Percentiles rank a stretch among this genome's conserved stretches.
These are phyloP conservation scores for Trichoderma gamsii DNA, from an alignment of 495 filamentous ascomycete species.

Conservation along the genomic window DNA sequence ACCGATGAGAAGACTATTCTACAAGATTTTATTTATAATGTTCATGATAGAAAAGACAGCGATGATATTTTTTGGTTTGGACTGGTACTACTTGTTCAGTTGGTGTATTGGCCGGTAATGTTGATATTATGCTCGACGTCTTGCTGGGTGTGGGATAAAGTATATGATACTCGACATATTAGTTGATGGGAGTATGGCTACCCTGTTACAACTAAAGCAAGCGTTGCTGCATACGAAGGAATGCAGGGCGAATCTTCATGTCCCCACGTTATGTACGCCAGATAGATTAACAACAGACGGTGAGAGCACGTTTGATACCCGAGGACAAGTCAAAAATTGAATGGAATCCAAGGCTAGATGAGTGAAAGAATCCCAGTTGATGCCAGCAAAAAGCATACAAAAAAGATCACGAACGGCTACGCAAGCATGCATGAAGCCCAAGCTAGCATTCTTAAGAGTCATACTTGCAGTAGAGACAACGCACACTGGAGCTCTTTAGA, in stretches of 20 bases:
- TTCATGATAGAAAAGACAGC: conserved; percentile 23
- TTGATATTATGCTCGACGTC: background rate
- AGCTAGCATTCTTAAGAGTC: background rate
- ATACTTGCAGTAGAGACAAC: conserved; percentile 4
- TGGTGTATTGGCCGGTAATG: too few relatives aligned
- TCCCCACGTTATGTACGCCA: background rate
- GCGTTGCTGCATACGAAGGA: too few relatives aligned
- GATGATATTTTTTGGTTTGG: conserved; percentile 17
- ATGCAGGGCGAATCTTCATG: background rate
- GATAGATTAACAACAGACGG: conserved; percentile 3
- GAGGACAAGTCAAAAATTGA: conserved; percentile 14
- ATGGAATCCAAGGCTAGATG: conserved; percentile 15
- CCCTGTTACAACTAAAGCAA: too few relatives aligned
- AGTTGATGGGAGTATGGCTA: too few relatives aligned
- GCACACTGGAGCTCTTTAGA: background rate
- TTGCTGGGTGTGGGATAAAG: background rate
- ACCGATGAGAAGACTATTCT: background rate
- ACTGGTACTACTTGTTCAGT: background rate
- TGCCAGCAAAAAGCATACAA: background rate
- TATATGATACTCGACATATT: too few relatives aligned
- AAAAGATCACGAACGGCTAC: background rate
- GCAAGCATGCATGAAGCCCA: background rate
- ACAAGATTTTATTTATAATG: background rate
- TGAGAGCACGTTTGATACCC: conserved; percentile 13
- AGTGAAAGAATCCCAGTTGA: background rate